A percentile compares a stretch with the other conserved stretches of the same genome.
Evolutionary conservation across 1,284 basidiomycete genomes (phyloP).

Genomic region (Cryptococcus wingfieldii): DNA sequence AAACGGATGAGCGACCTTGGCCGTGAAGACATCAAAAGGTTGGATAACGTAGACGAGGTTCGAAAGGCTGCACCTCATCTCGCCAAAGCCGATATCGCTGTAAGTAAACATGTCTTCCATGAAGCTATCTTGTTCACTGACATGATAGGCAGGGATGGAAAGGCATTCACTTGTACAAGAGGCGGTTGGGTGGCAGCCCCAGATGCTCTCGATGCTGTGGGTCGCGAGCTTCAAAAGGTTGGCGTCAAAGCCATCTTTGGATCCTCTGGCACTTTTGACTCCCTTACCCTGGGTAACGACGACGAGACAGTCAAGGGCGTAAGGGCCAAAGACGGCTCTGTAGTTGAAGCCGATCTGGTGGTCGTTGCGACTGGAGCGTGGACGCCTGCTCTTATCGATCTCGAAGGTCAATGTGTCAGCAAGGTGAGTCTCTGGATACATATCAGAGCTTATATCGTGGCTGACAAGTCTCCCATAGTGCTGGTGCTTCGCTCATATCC

Average conservation of each 20-base stretch:
- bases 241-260: conserved; percentile 41
- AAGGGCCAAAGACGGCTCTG: conserved; percentile 33
- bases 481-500: conserved; percentile 46
- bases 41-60: conserved; percentile 26
- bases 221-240: conserved; percentile 23
- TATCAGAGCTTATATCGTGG: background rate
- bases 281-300: conserved; percentile 20
- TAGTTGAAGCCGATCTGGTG: conserved; percentile 34
- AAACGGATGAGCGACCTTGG: background rate
- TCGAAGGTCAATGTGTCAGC: conserved; percentile 42
- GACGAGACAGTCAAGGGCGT: conserved; percentile 33
- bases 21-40: conserved; percentile 3
- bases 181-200: conserved; percentile 46
- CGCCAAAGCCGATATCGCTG: conserved; percentile 16
- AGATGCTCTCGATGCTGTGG: conserved; percentile 38
- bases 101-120: conserved; percentile 5
- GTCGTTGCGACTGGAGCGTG: conserved; percentile 48
- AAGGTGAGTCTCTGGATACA: conserved; percentile 25
- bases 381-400: conserved; percentile 41
- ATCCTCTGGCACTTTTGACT: conserved; percentile 32
- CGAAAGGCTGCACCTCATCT: conserved; percentile 21
- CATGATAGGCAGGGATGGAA: conserved; percentile 27
- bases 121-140: background rate
- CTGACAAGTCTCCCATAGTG: conserved; percentile 12
- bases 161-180: conserved; percentile 23